Evolutionary conservation across 106 monocot genomes (phyloP).

Genomic region (Gastrodia elata): DNA sequence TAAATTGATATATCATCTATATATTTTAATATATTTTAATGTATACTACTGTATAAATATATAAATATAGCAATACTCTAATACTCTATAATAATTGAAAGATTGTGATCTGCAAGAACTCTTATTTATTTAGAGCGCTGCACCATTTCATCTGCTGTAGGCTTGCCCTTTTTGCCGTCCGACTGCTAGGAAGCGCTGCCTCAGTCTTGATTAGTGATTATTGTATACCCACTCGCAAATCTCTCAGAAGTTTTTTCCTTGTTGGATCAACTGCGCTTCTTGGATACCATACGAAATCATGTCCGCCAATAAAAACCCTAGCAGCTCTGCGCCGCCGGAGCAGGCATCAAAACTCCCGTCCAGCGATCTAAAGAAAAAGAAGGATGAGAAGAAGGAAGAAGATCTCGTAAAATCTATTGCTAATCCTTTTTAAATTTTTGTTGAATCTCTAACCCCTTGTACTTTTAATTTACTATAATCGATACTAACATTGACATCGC

Average conservation of each 20-base stretch:
- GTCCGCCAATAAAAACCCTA: conserved; percentile 60
- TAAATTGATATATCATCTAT: too few relatives aligned
- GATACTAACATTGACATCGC: neutral
- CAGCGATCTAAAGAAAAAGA: conserved; percentile 68
- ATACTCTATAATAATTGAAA: too few relatives aligned
- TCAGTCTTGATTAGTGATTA: neutral
- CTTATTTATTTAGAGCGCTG: too few relatives aligned
- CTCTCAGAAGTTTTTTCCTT: neutral
- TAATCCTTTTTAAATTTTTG: neutral
- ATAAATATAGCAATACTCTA: too few relatives aligned
- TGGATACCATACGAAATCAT: conserved; percentile 21
- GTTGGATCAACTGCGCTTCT: neutral
- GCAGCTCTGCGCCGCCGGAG: conserved; percentile 20
- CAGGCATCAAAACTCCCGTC: conserved; percentile 16
- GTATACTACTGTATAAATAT: too few relatives aligned
- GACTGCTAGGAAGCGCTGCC: neutral
- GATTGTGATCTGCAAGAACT: too few relatives aligned
- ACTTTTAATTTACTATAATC: neutral
- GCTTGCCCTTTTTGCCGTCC: neutral
- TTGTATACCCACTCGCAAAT: too few relatives aligned
- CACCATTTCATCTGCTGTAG: too few relatives aligned
- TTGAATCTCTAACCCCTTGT: neutral
- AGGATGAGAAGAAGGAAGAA: conserved; percentile 96
- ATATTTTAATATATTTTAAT: too few relatives aligned
- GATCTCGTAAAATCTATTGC: conserved; percentile 61